phyloP scores from a whole-genome alignment of 495 filamentous ascomycete species.

The Aspergillus panamensis region DNA sequence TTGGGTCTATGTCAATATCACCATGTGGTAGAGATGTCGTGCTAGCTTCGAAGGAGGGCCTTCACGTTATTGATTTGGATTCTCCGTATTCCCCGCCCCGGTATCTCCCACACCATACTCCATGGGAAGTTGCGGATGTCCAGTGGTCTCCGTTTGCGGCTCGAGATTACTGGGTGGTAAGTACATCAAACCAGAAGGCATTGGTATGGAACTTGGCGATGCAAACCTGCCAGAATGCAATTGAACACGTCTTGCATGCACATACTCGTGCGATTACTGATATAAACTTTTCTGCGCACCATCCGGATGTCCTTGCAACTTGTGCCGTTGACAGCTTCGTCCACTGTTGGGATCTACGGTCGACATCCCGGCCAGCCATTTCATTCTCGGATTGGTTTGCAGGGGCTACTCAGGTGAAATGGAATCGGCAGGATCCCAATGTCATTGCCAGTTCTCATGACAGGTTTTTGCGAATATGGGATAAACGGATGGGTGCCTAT shows the following conservation, averaged over 20 bases:
- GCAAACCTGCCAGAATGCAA: slow-evolving; percentile 64
- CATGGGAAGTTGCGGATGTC: slow-evolving; percentile 97
- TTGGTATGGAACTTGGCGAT: slow-evolving; percentile 91
- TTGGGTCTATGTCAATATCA: slow-evolving; percentile 80
- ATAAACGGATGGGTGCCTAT: slow-evolving; percentile 73
- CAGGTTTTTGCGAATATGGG: slow-evolving; percentile 83
- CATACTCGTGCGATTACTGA: slow-evolving; percentile 92
- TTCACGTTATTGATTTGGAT: slow-evolving; percentile 92
- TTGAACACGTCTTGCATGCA: slow-evolving; percentile 86
- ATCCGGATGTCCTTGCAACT: slow-evolving; percentile 84
- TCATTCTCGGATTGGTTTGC: slow-evolving; percentile 94
- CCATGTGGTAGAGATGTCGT: slow-evolving; percentile 91
- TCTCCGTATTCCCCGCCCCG: slow-evolving; percentile 85
- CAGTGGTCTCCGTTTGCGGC: slow-evolving; percentile 95
- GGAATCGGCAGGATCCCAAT: slow-evolving; percentile 80
- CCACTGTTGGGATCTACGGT: slow-evolving; percentile 87
- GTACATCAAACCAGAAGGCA: slow-evolving; percentile 91
- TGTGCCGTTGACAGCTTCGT: slow-evolving; percentile 93
- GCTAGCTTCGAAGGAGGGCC: slow-evolving; percentile 77
- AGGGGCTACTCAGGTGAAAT: slow-evolving; percentile 94
- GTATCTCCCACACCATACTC: slow-evolving; percentile 77
- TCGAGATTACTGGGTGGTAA: slow-evolving; percentile 88
- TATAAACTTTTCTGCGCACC: slow-evolving; percentile 92
- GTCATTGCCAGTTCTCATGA: slow-evolving; percentile 90
- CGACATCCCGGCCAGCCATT: slow-evolving; percentile 67